Conservation (phyloP, 2,329 filamentous ascomycete species). For the Venturia effusa region DNA sequence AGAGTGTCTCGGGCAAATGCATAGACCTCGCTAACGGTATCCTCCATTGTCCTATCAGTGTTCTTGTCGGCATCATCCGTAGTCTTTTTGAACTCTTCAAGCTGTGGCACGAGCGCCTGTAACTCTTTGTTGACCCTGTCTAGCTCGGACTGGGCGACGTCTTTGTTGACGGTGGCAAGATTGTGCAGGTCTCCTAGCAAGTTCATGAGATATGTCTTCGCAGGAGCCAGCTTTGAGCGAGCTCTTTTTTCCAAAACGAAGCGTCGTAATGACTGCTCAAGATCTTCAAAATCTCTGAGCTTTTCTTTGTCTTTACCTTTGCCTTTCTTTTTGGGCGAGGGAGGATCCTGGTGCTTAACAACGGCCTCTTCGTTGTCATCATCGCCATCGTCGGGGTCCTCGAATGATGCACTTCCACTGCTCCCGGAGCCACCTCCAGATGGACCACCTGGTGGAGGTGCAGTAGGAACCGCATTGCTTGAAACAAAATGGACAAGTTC, state of each 20-base stretch:
- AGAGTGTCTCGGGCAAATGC: slow-evolving; percentile 68
- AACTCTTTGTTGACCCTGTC: slow-evolving; percentile 74
- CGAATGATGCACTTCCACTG: slow-evolving; percentile 20
- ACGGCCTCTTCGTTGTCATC: slow-evolving; percentile 43
- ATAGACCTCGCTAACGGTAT: slow-evolving; percentile 77
- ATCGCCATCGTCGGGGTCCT: slow-evolving; percentile 22
- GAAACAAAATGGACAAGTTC: slow-evolving; percentile 97
- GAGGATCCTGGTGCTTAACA: slow-evolving; percentile 39
- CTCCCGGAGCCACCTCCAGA: slow-evolving; percentile 40
- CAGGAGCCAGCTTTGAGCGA: slow-evolving; percentile 87
- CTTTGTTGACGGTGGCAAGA: slow-evolving; percentile 75
- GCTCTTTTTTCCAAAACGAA: slow-evolving; percentile 96
- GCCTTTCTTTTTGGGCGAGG: slow-evolving; percentile 51
- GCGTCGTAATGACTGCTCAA: slow-evolving; percentile 78
- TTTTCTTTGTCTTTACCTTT: slow-evolving; percentile 73
- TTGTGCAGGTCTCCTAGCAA: slow-evolving; percentile 78
- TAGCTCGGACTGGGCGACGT: slow-evolving; percentile 76
- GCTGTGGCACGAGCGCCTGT: slow-evolving; percentile 69
- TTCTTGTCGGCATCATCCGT: slow-evolving; percentile 69
- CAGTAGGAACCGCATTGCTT: slow-evolving; percentile 82
- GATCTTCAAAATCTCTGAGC: slow-evolving; percentile 74
- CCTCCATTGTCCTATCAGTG: slow-evolving; percentile 72
- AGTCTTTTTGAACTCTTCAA: slow-evolving; percentile 74
- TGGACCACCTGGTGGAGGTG: slow-evolving; percentile 45
- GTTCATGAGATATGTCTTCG: slow-evolving; percentile 90